A percentile compares a stretch with the other conserved stretches of the same genome.
Conservation (phyloP, 345 rosid genomes). For the Citrus trifoliata region DNA sequence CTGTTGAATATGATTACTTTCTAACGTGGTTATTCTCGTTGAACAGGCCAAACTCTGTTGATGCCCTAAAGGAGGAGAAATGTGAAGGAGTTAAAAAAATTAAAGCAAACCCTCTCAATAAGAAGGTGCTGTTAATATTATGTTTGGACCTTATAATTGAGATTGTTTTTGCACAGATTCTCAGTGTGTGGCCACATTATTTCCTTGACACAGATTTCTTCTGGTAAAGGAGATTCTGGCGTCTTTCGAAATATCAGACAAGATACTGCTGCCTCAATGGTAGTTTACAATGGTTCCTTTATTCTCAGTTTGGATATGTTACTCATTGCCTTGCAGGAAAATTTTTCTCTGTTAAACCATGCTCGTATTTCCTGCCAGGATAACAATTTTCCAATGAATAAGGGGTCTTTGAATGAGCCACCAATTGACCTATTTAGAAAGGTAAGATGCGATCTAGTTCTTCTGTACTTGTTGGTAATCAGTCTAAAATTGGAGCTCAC, state of each 20-base stretch:
- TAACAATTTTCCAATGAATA: conserved; percentile 15
- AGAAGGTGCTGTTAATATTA: conserved; percentile 28
- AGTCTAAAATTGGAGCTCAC: background rate
- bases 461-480: background rate
- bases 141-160: background rate
- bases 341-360: background rate
- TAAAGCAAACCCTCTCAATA: conserved; percentile 23
- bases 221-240: conserved; percentile 13
- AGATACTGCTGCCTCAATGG: conserved; percentile 9
- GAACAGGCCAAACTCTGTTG: conserved; percentile 27
- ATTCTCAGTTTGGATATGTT: background rate
- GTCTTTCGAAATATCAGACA: conserved; percentile 10
- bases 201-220: conserved; percentile 10
- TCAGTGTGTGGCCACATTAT: conserved; percentile 2
- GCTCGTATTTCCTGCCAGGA: conserved; percentile 29
- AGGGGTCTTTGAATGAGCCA: conserved; percentile 20
- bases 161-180: background rate
- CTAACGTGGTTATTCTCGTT: background rate
- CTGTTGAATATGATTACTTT: conserved; percentile 2
- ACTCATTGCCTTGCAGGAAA: background rate
- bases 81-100: conserved; percentile 19
- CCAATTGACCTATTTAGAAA: conserved; percentile 34
- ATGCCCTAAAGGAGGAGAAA: conserved; percentile 26
- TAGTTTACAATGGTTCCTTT: background rate
- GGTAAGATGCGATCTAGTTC: conserved; percentile 18